These are phyloP conservation scores for Basidiobolus heterosporus DNA, from an alignment of 371 early-diverging fungal species.

Conservation along the genomic window DNA sequence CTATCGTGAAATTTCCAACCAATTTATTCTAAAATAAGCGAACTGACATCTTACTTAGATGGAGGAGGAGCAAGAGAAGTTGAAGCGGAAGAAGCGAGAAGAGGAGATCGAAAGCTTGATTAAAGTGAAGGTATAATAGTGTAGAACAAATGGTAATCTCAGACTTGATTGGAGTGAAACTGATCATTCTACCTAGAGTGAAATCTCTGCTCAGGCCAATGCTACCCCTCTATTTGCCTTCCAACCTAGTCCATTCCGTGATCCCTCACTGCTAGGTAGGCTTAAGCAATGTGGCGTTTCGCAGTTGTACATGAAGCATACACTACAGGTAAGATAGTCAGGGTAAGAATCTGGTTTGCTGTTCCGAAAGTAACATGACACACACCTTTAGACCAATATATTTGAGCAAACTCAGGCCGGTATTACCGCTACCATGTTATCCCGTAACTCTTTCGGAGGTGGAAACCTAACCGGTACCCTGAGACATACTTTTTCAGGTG, in stretches of 20 bases:
- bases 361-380: neutral
- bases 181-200: neutral
- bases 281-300: neutral
- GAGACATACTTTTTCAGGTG: neutral
- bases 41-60: conserved; percentile 22
- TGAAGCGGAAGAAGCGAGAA: conserved; percentile 42
- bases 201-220: neutral
- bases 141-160: neutral
- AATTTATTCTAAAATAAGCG: neutral
- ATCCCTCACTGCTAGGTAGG: neutral
- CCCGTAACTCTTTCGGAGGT: neutral
- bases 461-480: neutral
- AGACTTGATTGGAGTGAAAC: neutral
- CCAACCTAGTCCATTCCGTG: neutral
- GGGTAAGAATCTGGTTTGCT: neutral
- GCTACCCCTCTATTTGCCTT: neutral
- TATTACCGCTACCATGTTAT: neutral
- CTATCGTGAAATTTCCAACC: neutral
- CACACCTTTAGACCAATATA: neutral
- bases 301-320: neutral
- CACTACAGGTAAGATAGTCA: neutral
- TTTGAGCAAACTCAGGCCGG: neutral
- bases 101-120: conserved; percentile 67
- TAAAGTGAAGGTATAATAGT: conserved; percentile 30
- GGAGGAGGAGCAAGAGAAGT: conserved; percentile 67